Conservation (phyloP, 768 basidiomycete genomes). For the Collybia sordida region DNA sequence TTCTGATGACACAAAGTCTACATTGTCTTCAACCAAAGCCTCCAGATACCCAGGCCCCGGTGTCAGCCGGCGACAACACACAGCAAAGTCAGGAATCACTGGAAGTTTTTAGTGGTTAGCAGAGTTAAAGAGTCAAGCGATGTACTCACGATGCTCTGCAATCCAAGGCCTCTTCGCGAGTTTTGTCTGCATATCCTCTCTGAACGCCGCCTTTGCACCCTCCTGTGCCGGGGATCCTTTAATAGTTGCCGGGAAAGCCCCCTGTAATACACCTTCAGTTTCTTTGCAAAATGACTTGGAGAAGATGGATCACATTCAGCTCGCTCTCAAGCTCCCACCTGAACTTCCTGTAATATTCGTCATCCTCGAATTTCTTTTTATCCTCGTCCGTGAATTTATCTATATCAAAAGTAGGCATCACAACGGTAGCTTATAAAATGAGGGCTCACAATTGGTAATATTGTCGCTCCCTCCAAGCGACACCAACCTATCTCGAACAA, state of each 20-base stretch:
- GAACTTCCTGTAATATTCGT: slow-evolving; percentile 46
- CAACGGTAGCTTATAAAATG: not conserved
- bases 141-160: slow-evolving; percentile 46
- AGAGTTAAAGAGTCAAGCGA: not conserved
- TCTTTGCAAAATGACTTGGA: not conserved
- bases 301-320: slow-evolving; percentile 40
- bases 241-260: slow-evolving; percentile 40
- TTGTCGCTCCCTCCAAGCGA: slow-evolving; percentile 36
- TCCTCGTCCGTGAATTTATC: slow-evolving; percentile 48
- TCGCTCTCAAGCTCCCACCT: slow-evolving; percentile 46
- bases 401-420: not conserved
- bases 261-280: slow-evolving; percentile 13
- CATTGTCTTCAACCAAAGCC: slow-evolving; percentile 62
- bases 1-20: slow-evolving; percentile 48
- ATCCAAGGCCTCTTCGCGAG: slow-evolving; percentile 61
- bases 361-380: slow-evolving; percentile 47
- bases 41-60: slow-evolving; percentile 70
- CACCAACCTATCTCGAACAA: slow-evolving; percentile 37
- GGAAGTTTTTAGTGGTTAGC: slow-evolving; percentile 1
- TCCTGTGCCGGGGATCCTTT: slow-evolving; percentile 36
- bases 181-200: slow-evolving; percentile 45
- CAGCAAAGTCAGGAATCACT: slow-evolving; percentile 63
- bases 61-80: slow-evolving; percentile 63
- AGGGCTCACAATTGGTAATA: slow-evolving; percentile 42
- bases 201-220: slow-evolving; percentile 34